These are phyloP conservation scores for Sporothrix inflata DNA, from an alignment of 2,329 filamentous ascomycete genomes.

Conservation along the genomic window DNA sequence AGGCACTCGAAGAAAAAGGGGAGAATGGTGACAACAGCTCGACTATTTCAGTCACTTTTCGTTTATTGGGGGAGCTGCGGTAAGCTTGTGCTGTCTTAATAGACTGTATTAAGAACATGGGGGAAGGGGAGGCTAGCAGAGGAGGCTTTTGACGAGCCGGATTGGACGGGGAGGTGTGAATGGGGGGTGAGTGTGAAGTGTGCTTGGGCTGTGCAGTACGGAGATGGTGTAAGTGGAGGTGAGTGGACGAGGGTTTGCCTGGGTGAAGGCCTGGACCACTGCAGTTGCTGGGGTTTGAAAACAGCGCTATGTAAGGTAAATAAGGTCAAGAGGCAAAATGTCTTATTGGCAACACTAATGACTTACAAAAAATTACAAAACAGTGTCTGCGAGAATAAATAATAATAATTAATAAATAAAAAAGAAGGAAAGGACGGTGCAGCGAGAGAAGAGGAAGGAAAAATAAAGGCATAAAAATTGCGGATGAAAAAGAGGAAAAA, in stretches of 20 bases:
- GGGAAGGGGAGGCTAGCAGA: neutral
- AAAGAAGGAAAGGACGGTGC: too few relatives aligned
- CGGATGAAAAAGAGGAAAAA: neutral
- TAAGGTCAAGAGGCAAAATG: neutral
- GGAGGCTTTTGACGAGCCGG: neutral
- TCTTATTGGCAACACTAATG: neutral
- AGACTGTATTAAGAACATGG: conserved; percentile 20
- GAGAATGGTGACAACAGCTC: neutral
- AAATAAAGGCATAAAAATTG: neutral
- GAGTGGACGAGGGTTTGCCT: neutral
- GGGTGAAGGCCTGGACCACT: conserved; percentile 8
- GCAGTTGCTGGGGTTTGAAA: conserved; percentile 7
- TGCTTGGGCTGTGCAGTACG: neutral
- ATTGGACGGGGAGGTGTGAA: conserved; percentile 10
- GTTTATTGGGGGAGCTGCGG: neutral
- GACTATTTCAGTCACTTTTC: neutral
- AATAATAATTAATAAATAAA: too few relatives aligned
- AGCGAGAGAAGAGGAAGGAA: neutral
- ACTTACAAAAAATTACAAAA: neutral
- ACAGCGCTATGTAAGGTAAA: neutral
- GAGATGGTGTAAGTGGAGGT: conserved; percentile 15
- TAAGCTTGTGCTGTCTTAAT: conserved; percentile 17
- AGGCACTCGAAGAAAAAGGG: neutral
- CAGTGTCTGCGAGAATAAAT: neutral
- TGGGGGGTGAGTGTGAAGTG: neutral